Evolutionary conservation across 2,329 filamentous ascomycete species (phyloP).

Genomic region (Orbilia javanica): DNA sequence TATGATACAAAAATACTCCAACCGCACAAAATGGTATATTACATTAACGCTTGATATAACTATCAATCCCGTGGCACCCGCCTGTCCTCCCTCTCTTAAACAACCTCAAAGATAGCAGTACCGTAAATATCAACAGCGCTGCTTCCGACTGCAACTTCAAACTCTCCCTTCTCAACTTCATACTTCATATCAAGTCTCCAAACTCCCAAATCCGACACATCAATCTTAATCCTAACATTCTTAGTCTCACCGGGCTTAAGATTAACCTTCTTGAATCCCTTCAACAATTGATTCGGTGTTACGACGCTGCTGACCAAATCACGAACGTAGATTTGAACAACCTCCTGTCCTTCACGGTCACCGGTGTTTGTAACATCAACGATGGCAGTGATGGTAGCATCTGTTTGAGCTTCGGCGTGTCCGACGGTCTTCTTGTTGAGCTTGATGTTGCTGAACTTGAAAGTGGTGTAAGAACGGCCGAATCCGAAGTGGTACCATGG

Average conservation of each 20-base stretch:
- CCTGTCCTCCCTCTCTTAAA: constrained; percentile 1
- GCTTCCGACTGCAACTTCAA: constrained; percentile 73
- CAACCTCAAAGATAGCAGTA: constrained; percentile 47
- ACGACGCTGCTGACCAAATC: constrained; percentile 74
- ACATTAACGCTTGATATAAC: constrained; percentile 17
- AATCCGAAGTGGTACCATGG: constrained; percentile 77
- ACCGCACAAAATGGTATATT: constrained; percentile 41
- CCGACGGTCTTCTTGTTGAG: constrained; percentile 66
- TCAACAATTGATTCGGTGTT: constrained; percentile 75
- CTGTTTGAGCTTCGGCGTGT: constrained; percentile 64
- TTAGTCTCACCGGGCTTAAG: constrained; percentile 73
- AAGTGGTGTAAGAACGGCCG: constrained; percentile 75
- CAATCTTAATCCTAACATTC: constrained; percentile 69
- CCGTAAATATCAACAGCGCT: constrained; percentile 62
- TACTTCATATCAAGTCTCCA: constrained; percentile 76
- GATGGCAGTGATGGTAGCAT: constrained; percentile 69
- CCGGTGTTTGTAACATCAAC: constrained; percentile 74
- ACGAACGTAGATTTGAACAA: constrained; percentile 77
- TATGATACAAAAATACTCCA: constrained; percentile 33
- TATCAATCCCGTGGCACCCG: not conserved
- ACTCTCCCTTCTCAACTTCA: constrained; percentile 79
- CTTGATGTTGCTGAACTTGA: constrained; percentile 71
- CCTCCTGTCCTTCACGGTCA: constrained; percentile 73
- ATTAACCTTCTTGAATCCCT: constrained; percentile 76
- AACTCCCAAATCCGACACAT: constrained; percentile 69